Evolutionary conservation across 441 rosid species (phyloP).

Genomic region (Pelargonium cotyledonis): DNA sequence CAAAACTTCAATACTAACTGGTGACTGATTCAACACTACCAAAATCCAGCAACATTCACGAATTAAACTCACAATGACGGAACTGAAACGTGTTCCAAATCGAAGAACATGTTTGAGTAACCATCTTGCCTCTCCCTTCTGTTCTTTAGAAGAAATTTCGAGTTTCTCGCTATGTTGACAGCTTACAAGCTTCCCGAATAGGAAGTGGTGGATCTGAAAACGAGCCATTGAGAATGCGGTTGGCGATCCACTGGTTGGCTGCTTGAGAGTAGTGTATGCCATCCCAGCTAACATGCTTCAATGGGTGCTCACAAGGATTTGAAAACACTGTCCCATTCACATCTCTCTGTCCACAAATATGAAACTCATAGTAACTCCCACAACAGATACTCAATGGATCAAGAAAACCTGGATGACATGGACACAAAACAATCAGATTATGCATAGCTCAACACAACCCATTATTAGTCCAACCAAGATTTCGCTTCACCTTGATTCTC

Average conservation of each 20-base stretch:
- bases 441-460: too few relatives aligned
- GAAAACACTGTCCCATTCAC: constrained; percentile 53
- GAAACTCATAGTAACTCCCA: constrained; percentile 47
- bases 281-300: constrained; percentile 57
- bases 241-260: constrained; percentile 44
- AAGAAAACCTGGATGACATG: constrained; percentile 39
- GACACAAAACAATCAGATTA: too few relatives aligned
- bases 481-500: constrained; percentile 27
- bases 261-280: constrained; percentile 62
- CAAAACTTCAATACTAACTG: too few relatives aligned
- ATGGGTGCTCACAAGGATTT: constrained; percentile 44
- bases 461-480: too few relatives aligned
- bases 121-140: background rate
- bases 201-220: constrained; percentile 39
- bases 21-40: too few relatives aligned
- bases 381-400: constrained; percentile 57
- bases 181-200: constrained; percentile 29
- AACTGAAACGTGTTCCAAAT: constrained; percentile 7
- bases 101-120: background rate
- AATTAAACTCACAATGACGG: too few relatives aligned
- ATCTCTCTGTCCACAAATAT: constrained; percentile 50
- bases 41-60: too few relatives aligned
- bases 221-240: constrained; percentile 41
- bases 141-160: constrained; percentile 14
- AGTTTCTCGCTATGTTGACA: constrained; percentile 10